These are phyloP conservation scores for Bretziella fagacearum DNA, from an alignment of 2,329 filamentous ascomycete genomes.

Conservation along the genomic window DNA sequence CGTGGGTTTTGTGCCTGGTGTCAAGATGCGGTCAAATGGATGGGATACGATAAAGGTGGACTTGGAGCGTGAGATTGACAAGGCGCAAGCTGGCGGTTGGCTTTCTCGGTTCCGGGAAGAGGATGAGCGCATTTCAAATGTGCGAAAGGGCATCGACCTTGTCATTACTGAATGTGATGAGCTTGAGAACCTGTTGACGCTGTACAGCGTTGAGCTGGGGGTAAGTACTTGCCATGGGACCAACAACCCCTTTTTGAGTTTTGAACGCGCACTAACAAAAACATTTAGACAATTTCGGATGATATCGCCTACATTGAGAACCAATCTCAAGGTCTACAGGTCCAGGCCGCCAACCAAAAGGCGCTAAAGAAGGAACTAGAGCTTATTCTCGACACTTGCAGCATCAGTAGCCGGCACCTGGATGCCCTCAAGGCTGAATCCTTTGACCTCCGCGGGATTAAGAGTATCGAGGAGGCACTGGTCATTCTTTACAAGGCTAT, in stretches of 20 bases:
- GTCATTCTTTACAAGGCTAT: conserved; percentile 81
- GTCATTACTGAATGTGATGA: conserved; percentile 94
- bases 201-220: conserved; percentile 88
- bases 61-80: conserved; percentile 72
- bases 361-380: conserved; percentile 79
- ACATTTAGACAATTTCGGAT: conserved; percentile 63
- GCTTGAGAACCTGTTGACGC: conserved; percentile 77
- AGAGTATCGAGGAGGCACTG: conserved; percentile 60
- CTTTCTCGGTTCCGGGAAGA: conserved; percentile 69
- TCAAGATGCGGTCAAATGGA: conserved; percentile 54
- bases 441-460: conserved; percentile 55
- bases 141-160: conserved; percentile 71
- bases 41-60: conserved; percentile 70
- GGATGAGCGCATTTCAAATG: conserved; percentile 73
- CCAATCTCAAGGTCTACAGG: conserved; percentile 88
- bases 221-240: conserved; percentile 33
- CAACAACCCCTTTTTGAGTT: neutral
- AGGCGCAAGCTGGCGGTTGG: conserved; percentile 86
- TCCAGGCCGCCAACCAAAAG: conserved; percentile 94
- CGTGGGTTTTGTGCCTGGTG: conserved; percentile 71
- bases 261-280: neutral
- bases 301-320: conserved; percentile 96
- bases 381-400: conserved; percentile 76
- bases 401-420: conserved; percentile 53
- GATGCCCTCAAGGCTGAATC: conserved; percentile 56